These are phyloP conservation scores for Kluyveromyces sp. DNA, from an alignment of 1,139 yeast species.

Conservation along the genomic window DNA sequence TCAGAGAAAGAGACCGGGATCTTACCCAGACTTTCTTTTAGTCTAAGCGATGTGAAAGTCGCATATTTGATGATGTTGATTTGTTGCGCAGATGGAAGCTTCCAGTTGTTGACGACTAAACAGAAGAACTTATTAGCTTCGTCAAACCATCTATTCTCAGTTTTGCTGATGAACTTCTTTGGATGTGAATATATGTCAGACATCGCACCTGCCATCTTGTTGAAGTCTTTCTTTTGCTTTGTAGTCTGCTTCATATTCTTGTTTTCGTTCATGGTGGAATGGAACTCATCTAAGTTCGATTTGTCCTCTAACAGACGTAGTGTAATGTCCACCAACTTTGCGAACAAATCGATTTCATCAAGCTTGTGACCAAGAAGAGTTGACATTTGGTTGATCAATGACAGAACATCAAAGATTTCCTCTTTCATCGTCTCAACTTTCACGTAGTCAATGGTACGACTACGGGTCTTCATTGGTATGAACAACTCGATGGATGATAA, in stretches of 20 bases:
- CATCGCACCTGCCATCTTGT: constrained; percentile 41
- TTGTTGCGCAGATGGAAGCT: constrained; percentile 56
- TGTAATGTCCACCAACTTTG: constrained; percentile 34
- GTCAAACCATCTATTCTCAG: constrained; percentile 36
- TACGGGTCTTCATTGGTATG: constrained; percentile 39
- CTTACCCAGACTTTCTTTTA: constrained; percentile 21
- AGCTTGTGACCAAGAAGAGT: constrained; percentile 29
- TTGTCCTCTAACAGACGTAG: constrained; percentile 29
- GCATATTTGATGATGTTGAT: constrained; percentile 54
- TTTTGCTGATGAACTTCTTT: constrained; percentile 44
- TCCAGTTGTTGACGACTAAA: constrained; percentile 42
- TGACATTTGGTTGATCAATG: constrained; percentile 16
- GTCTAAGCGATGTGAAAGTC: constrained; percentile 32
- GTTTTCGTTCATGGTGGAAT: constrained; percentile 14
- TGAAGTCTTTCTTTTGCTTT: constrained; percentile 38
- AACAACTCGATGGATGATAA: constrained; percentile 48
- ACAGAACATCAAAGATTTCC: constrained; percentile 19
- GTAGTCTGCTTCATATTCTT: constrained; percentile 29
- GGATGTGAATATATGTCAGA: constrained; percentile 70
- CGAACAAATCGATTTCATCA: constrained; percentile 31
- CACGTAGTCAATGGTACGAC: constrained; percentile 28
- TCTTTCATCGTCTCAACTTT: constrained; percentile 26
- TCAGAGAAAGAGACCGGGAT: constrained; percentile 32
- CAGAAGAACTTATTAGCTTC: constrained; percentile 45
- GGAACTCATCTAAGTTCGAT: constrained; percentile 27